phyloP scores from a whole-genome alignment of 75 land plant species.

The Pinus albicaulis region DNA sequence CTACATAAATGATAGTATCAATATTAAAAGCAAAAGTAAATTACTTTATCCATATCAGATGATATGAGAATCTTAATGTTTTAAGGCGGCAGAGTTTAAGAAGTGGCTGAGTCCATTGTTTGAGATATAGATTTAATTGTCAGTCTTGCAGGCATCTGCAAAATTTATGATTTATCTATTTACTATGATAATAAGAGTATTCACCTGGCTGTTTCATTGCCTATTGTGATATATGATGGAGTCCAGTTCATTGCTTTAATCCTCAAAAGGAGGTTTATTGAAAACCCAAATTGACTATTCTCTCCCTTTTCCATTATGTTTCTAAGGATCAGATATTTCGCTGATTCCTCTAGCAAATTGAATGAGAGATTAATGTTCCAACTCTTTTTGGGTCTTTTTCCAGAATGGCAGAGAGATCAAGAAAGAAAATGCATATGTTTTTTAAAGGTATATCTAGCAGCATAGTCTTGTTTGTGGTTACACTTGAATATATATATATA shows the following conservation, averaged over 20 bases:
- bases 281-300: neutral
- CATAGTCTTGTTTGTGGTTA: too few species aligned
- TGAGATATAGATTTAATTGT: neutral
- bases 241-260: neutral
- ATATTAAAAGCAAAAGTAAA: too few species aligned
- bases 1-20: too few species aligned
- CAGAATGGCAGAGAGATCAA: neutral
- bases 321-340: neutral
- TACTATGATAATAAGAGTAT: neutral
- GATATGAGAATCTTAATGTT: neutral
- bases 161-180: neutral
- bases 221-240: neutral
- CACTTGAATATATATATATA: neutral
- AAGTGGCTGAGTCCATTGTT: neutral
- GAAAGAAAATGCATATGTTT: neutral
- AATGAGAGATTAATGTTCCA: neutral
- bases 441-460: neutral
- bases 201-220: neutral
- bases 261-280: neutral
- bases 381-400: neutral
- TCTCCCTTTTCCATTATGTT: neutral
- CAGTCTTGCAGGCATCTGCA: neutral
- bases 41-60: too few species aligned
- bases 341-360: neutral
- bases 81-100: neutral